These are phyloP conservation scores for Henningerozyma blattae DNA, from an alignment of 805 yeast genomes.

Conservation along the genomic window DNA sequence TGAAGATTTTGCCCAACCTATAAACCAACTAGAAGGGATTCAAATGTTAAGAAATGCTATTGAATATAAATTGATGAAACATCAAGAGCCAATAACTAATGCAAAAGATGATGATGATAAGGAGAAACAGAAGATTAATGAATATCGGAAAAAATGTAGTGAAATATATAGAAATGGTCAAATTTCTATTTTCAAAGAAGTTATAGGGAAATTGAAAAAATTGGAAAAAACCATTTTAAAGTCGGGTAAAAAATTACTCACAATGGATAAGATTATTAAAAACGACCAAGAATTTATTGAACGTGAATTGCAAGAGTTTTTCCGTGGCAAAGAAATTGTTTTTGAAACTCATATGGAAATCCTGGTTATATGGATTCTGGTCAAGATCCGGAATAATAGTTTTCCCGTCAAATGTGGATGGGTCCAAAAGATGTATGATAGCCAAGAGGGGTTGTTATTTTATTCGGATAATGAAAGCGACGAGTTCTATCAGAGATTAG, in stretches of 20 bases:
- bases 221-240: conserved; percentile 38
- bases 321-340: conserved; percentile 28
- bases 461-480: too few relatives aligned
- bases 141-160: conserved; percentile 22
- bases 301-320: conserved; percentile 36
- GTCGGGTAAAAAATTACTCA: conserved; percentile 31
- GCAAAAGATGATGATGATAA: neutral
- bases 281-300: conserved; percentile 38
- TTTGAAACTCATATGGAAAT: conserved; percentile 35
- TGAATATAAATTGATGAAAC: conserved; percentile 30
- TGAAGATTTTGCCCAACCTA: conserved; percentile 27
- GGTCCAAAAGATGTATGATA: conserved; percentile 7
- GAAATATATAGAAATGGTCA: conserved; percentile 40
- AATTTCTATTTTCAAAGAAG: conserved; percentile 30
- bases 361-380: conserved; percentile 27
- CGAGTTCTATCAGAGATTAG: too few relatives aligned
- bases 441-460: too few relatives aligned
- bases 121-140: conserved; percentile 3
- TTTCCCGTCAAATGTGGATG: conserved; percentile 9
- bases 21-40: conserved; percentile 49
- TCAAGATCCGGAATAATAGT: conserved; percentile 7
- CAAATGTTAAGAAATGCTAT: conserved; percentile 43
- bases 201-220: conserved; percentile 34
- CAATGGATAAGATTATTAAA: conserved; percentile 40
- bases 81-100: neutral